These are phyloP conservation scores for Trichoderma simmonsii DNA, from an alignment of 2,329 filamentous ascomycete species.

Conservation along the genomic window DNA sequence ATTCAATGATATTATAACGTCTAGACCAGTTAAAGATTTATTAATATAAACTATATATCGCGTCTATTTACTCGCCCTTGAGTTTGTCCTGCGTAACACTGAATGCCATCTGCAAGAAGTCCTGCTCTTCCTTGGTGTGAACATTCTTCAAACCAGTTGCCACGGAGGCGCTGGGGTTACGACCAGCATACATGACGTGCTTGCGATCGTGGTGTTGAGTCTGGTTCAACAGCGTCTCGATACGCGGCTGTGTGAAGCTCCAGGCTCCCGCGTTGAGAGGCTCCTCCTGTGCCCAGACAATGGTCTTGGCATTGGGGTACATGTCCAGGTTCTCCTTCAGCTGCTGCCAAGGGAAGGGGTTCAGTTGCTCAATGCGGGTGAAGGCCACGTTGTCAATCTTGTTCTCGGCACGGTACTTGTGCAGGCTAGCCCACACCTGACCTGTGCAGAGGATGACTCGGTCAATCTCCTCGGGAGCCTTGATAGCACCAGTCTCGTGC, in stretches of 20 bases:
- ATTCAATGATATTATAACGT: neutral
- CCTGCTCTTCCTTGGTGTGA: constrained; percentile 90
- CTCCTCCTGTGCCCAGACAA: constrained; percentile 97
- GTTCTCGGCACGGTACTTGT: constrained; percentile 86
- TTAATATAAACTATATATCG: neutral
- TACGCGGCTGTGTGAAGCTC: constrained; percentile 94
- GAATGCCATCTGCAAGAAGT: constrained; percentile 67
- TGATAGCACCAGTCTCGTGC: constrained; percentile 72
- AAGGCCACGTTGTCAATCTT: constrained; percentile 88
- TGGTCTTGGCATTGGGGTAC: constrained; percentile 96
- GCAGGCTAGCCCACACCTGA: constrained; percentile 86
- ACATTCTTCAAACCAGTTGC: constrained; percentile 86
- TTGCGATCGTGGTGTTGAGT: constrained; percentile 90
- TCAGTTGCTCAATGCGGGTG: constrained; percentile 93
- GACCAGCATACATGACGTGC: constrained; percentile 95
- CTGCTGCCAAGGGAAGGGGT: constrained; percentile 98
- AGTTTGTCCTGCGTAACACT: constrained; percentile 65
- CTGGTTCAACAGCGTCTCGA: constrained; percentile 93
- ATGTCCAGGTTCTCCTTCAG: constrained; percentile 93
- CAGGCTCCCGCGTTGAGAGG: constrained; percentile 95
- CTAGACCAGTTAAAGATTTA: neutral
- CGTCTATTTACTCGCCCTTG: constrained; percentile 55
- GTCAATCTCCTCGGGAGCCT: constrained; percentile 79
- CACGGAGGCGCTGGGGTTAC: constrained; percentile 88
- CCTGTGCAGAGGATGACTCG: constrained; percentile 92